Conservation (phyloP, 306 rosid species). For the Oxytropis ochrocephala region DNA sequence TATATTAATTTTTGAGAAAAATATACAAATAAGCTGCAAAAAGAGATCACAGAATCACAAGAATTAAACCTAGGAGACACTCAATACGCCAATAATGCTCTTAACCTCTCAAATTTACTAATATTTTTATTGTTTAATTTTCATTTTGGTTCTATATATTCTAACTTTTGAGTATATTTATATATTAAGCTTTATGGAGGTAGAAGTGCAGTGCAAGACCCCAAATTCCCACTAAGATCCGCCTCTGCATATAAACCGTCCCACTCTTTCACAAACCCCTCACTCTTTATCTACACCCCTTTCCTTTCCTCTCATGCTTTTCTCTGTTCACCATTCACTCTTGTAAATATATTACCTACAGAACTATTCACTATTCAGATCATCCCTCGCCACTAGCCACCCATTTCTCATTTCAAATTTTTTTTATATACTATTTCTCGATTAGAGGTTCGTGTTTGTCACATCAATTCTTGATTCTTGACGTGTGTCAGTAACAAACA, state of each 20-base stretch:
- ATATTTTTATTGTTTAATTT: too few relatives aligned
- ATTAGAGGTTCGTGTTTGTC: constrained; percentile 16
- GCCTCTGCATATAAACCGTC: constrained; percentile 23
- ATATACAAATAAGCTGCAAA: too few relatives aligned
- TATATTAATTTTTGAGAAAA: too few relatives aligned
- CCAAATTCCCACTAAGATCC: too few relatives aligned
- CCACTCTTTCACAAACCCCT: neutral
- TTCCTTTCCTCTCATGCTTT: neutral
- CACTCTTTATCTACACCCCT: neutral
- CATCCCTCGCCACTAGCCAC: neutral
- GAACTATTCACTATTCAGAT: neutral
- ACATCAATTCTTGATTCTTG: constrained; percentile 33
- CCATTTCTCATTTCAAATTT: neutral
- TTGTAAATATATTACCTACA: neutral
- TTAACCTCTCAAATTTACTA: too few relatives aligned
- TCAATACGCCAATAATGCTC: too few relatives aligned
- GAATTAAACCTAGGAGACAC: too few relatives aligned
- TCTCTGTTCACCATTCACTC: neutral
- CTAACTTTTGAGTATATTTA: too few relatives aligned
- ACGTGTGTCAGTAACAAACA: constrained; percentile 34
- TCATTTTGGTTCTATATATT: too few relatives aligned
- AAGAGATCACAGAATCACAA: too few relatives aligned
- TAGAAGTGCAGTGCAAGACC: too few relatives aligned
- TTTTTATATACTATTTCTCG: neutral
- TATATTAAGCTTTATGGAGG: too few relatives aligned